These are phyloP conservation scores for Fusarium decemcellulare DNA, from an alignment of 2,329 filamentous ascomycete species.

Conservation along the genomic window DNA sequence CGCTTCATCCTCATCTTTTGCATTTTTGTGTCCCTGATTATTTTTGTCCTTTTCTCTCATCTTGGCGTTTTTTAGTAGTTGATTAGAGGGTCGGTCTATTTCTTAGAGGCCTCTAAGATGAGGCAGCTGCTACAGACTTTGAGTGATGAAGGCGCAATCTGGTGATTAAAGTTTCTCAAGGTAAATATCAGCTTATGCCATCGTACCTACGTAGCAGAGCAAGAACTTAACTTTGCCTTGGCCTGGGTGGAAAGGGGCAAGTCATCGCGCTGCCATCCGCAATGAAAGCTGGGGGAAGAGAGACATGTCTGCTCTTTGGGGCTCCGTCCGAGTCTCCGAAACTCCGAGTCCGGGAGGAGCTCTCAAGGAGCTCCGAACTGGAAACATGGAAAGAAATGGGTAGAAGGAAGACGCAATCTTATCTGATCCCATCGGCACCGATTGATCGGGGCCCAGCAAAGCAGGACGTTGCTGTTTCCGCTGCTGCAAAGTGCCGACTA, in stretches of 20 bases:
- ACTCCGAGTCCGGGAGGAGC: constrained; percentile 35
- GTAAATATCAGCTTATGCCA: no score
- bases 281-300: not conserved
- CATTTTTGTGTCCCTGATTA: no score
- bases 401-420: constrained; percentile 15
- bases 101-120: no score
- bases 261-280: not conserved
- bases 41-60: no score
- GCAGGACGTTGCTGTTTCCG: constrained; percentile 1
- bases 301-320: not conserved
- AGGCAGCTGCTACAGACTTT: no score
- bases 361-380: constrained; percentile 25
- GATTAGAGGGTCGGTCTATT: no score
- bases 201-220: no score
- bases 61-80: no score
- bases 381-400: constrained; percentile 35
- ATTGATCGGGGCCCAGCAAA: constrained; percentile 1
- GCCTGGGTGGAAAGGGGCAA: constrained; percentile 1
- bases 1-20: no score
- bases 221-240: constrained; percentile 9
- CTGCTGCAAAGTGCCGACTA: constrained; percentile 4
- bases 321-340: constrained; percentile 42
- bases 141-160: no score
- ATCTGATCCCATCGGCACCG: constrained; percentile 23
- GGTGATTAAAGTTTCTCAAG: no score